Conservation (phyloP, 2,329 filamentous ascomycete species). For the Pseudogymnoascus sp. region DNA sequence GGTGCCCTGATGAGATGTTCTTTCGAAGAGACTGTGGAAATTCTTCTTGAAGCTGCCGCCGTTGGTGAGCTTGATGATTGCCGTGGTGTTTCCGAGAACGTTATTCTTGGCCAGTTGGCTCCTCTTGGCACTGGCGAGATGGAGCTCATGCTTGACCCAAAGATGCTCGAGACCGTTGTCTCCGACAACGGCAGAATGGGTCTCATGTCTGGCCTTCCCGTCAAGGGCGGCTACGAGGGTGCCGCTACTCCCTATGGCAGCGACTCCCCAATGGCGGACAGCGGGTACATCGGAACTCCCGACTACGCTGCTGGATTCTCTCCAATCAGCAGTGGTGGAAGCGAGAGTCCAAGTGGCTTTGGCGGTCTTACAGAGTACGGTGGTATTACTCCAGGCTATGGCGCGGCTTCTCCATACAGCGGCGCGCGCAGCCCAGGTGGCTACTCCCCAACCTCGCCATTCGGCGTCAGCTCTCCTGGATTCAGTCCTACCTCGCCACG, state of each 20-base stretch:
- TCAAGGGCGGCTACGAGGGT: conserved; percentile 72
- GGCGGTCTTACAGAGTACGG: conserved; percentile 51
- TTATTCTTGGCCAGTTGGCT: conserved; percentile 95
- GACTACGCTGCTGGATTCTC: conserved; percentile 60
- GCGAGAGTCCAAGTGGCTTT: conserved; percentile 63
- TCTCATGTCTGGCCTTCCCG: conserved; percentile 70
- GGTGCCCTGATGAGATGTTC: conserved; percentile 99
- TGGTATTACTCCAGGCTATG: conserved; percentile 41
- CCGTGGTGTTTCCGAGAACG: conserved; percentile 95
- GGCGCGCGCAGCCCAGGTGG: conserved; percentile 54
- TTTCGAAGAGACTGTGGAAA: conserved; percentile 98
- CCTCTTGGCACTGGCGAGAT: conserved; percentile 97
- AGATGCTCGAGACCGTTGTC: conserved; percentile 92
- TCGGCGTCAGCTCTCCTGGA: conserved; percentile 23
- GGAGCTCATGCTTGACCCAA: conserved; percentile 85
- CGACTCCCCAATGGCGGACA: conserved; percentile 70
- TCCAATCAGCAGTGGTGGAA: conserved; percentile 68
- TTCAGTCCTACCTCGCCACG: conserved; percentile 64
- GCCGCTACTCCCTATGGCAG: conserved; percentile 93
- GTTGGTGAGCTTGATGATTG: conserved; percentile 96
- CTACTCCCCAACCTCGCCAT: conserved; percentile 42
- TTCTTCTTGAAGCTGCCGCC: conserved; percentile 89
- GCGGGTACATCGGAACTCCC: conserved; percentile 59
- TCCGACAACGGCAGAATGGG: conserved; percentile 85
- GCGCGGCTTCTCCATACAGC: conserved; percentile 57